phyloP scores from a whole-genome alignment of 805 yeast genomes.

The Peterozyma toletana region DNA sequence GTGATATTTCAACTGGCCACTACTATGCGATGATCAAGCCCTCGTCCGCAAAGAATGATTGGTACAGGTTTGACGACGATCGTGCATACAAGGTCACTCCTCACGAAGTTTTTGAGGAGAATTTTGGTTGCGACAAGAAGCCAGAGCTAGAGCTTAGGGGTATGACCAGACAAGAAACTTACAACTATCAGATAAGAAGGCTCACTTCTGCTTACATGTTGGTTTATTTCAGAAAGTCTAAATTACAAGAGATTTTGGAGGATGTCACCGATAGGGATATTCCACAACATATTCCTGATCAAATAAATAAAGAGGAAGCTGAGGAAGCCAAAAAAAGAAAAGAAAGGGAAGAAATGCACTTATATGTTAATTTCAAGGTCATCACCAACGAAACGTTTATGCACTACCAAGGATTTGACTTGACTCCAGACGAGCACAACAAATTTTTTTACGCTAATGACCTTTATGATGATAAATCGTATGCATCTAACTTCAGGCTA shows the following conservation, averaged over 20 bases:
- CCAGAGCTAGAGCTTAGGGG: slow-evolving; percentile 39
- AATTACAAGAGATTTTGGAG: slow-evolving; percentile 49
- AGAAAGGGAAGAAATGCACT: slow-evolving; percentile 67
- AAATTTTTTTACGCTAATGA: slow-evolving; percentile 39
- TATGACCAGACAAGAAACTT: slow-evolving; percentile 53
- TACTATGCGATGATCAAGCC: slow-evolving; percentile 94
- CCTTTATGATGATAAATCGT: slow-evolving; percentile 36
- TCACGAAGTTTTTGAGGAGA: slow-evolving; percentile 83
- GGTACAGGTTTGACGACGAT: slow-evolving; percentile 96
- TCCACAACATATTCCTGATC: slow-evolving; percentile 63
- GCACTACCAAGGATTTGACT: slow-evolving; percentile 66
- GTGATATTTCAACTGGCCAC: slow-evolving; percentile 94
- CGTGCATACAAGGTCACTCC: slow-evolving; percentile 82
- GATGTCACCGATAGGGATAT: slow-evolving; percentile 46
- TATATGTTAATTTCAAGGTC: slow-evolving; percentile 51
- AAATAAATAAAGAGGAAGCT: slow-evolving; percentile 55
- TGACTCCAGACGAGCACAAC: slow-evolving; percentile 54
- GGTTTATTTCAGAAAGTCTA: slow-evolving; percentile 74
- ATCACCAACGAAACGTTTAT: slow-evolving; percentile 47
- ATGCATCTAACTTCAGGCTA: slow-evolving; percentile 43
- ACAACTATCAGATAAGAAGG: slow-evolving; percentile 59
- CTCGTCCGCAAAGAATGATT: slow-evolving; percentile 43
- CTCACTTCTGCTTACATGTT: slow-evolving; percentile 97
- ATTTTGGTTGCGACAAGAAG: slow-evolving; percentile 74
- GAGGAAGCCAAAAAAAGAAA: slow-evolving; percentile 44